Evolutionary conservation across 768 basidiomycete species (phyloP), one percentile per base, ranked within the genome.

Genomic region (Leccinum subgranulosum): DNA sequence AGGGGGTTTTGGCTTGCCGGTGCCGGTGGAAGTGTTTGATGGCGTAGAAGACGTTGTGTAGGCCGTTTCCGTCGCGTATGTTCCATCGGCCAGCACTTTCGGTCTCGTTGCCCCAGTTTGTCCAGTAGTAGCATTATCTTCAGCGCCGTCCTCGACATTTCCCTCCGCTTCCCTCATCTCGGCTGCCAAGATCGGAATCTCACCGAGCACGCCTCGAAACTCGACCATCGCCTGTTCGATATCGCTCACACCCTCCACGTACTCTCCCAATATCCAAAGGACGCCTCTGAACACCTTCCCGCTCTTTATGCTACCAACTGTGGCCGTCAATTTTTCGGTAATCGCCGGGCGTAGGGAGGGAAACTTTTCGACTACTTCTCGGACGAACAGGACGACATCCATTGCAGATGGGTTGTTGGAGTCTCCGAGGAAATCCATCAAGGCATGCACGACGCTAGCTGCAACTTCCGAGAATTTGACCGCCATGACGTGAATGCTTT

Each of bases 211-310:
- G 68, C 87, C 86, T 55, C 94, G 79, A 46, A 98, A 79, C 71
- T 92, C 90, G 49, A 77, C 77, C 81, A 97, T 85, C 2, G 86
- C 81, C 47, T 73, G 78, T 58, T 85, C 79, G 59, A 98, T 91
- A 57, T 91, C 91, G 54, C 73, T 56, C 50, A 81, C 74, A 5
- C 77, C 74, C 60, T 87, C 84, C 39, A 91, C 87, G 65, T 98
- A 99, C 75, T 98, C 96, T 60, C 97, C 96, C n/a, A 98, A 80
- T 62, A 98, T 97, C 96, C 97, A 98, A 49, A 98, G 81, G 17
- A 98, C 83, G 7, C 96, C 97, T 5, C 94, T 87, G 80, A 91
- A 98, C 23, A 98, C 95, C 73, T 98, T 98, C 55, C 94, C 94
- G 1, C 92, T 94, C 73, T 94, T 94, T 76, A 98, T 92, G 60